phyloP scores from a whole-genome alignment of 768 basidiomycete genomes.

The Leccinum subtestaceum region DNA sequence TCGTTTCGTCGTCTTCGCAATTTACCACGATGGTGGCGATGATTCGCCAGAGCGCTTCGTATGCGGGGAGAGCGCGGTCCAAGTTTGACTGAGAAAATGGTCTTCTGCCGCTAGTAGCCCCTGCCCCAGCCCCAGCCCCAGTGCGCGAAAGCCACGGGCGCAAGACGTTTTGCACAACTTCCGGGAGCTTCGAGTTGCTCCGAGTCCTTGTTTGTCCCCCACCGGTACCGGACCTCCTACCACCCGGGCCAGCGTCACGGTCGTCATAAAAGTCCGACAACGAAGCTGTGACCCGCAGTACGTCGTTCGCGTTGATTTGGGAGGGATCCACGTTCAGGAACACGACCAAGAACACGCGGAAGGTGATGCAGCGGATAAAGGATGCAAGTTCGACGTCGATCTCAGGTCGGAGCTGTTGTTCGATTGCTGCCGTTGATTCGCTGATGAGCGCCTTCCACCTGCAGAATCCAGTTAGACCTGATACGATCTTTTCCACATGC shows the following conservation, averaged over 20 bases:
- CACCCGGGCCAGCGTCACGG: background rate
- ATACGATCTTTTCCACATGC: background rate
- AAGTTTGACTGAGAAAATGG: slow-evolving; percentile 30
- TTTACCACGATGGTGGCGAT: slow-evolving; percentile 44
- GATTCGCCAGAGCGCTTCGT: slow-evolving; percentile 64
- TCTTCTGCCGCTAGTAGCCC: background rate
- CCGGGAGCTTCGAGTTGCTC: slow-evolving; percentile 23
- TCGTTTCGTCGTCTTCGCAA: slow-evolving; percentile 26
- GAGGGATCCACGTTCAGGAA: slow-evolving; percentile 37
- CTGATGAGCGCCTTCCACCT: slow-evolving; percentile 17
- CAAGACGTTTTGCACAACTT: slow-evolving; percentile 36
- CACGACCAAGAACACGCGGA: slow-evolving; percentile 41
- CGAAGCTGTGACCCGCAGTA: slow-evolving; percentile 31
- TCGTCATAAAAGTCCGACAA: slow-evolving; percentile 48
- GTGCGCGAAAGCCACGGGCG: slow-evolving; percentile 38
- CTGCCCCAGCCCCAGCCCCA: background rate
- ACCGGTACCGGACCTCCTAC: background rate
- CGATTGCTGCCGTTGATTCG: slow-evolving; percentile 11
- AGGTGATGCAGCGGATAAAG: slow-evolving; percentile 44
- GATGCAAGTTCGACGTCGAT: slow-evolving; percentile 32
- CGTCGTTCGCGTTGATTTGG: slow-evolving; percentile 29
- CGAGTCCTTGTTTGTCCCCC: slow-evolving; percentile 1
- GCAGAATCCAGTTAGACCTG: slow-evolving; percentile 3
- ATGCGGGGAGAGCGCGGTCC: slow-evolving; percentile 54
- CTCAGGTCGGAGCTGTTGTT: slow-evolving; percentile 10